A percentile compares a stretch with the other conserved stretches of the same genome.
phyloP scores from a whole-genome alignment of 805 yeast species.

The Metschnikowia kunwiensis region DNA sequence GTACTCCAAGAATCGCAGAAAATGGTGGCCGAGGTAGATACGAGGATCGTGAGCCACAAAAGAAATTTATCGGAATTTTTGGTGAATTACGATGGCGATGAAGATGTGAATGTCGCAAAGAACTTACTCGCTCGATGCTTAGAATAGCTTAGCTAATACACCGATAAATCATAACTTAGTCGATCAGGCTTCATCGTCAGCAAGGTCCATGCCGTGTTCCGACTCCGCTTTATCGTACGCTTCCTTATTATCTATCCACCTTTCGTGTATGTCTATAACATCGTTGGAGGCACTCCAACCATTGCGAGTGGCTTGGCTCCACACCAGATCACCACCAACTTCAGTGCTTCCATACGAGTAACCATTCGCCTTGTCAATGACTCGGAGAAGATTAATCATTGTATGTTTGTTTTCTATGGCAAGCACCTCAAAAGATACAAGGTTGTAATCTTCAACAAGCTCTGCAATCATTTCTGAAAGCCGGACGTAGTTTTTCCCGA shows the following conservation, averaged over 20 bases:
- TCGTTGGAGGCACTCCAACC: conserved; percentile 51
- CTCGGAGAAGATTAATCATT: conserved; percentile 77
- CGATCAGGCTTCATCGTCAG: not conserved
- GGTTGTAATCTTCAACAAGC: conserved; percentile 78
- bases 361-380: conserved; percentile 89
- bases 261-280: conserved; percentile 78
- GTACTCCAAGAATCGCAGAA: conserved; percentile 38
- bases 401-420: conserved; percentile 88
- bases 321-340: conserved; percentile 92
- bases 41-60: conserved; percentile 25
- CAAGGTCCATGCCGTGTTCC: conserved; percentile 43
- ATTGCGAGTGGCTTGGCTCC: conserved; percentile 94
- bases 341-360: conserved; percentile 91
- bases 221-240: conserved; percentile 58
- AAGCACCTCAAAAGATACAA: conserved; percentile 85
- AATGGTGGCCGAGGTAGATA: conserved; percentile 30
- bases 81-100: conserved; percentile 32
- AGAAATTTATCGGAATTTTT: conserved; percentile 42
- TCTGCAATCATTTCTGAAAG: conserved; percentile 79
- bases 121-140: conserved; percentile 12
- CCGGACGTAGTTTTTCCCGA: conserved; percentile 59
- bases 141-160: too few species aligned
- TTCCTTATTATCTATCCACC: conserved; percentile 89
- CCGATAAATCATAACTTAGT: not conserved
- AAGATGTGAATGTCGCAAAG: conserved; percentile 29